Percentiles rank a stretch among this genome's conserved stretches.
Conservation (phyloP, 2,329 filamentous ascomycete species). For the Phyllosticta citrichinensis region DNA sequence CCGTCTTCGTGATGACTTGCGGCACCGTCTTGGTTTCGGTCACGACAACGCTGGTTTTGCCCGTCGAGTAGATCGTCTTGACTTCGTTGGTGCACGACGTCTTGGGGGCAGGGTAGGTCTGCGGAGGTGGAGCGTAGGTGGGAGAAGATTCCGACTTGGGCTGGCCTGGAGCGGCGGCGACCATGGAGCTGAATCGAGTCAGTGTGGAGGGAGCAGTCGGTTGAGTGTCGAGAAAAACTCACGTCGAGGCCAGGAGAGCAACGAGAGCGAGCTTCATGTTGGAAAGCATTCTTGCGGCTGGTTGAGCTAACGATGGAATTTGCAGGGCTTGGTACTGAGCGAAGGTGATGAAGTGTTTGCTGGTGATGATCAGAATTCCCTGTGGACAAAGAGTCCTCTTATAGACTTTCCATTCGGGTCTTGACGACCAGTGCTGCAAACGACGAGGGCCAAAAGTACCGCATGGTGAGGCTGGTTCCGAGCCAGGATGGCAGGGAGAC, state of each 20-base stretch:
- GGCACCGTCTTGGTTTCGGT: slow-evolving; percentile 2
- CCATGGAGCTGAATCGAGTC: neutral
- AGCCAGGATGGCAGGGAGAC: neutral
- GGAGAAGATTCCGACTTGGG: neutral
- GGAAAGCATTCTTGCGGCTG: slow-evolving; percentile 2
- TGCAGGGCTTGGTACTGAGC: slow-evolving; percentile 10
- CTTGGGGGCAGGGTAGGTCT: neutral
- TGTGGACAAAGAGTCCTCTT: slow-evolving; percentile 12
- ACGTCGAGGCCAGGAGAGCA: slow-evolving; percentile 7
- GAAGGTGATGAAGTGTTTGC: slow-evolving; percentile 9
- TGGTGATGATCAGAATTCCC: slow-evolving; percentile 5
- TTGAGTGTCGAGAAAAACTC: neutral
- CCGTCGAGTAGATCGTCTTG: neutral
- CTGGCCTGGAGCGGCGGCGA: slow-evolving; percentile 1
- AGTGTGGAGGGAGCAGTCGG: neutral
- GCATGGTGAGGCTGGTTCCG: neutral
- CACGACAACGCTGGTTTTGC: neutral
- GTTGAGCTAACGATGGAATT: neutral
- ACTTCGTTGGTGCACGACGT: slow-evolving; percentile 1
- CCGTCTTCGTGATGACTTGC: neutral
- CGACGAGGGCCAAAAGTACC: neutral
- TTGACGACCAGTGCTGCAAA: neutral
- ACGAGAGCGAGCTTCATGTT: slow-evolving; percentile 8
- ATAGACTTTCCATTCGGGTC: slow-evolving; percentile 1
- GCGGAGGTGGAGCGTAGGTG: neutral